Evolutionary conservation across 768 basidiomycete species (phyloP), one percentile per base, ranked within the genome.

Genomic region (Scleroderma citrinum): DNA sequence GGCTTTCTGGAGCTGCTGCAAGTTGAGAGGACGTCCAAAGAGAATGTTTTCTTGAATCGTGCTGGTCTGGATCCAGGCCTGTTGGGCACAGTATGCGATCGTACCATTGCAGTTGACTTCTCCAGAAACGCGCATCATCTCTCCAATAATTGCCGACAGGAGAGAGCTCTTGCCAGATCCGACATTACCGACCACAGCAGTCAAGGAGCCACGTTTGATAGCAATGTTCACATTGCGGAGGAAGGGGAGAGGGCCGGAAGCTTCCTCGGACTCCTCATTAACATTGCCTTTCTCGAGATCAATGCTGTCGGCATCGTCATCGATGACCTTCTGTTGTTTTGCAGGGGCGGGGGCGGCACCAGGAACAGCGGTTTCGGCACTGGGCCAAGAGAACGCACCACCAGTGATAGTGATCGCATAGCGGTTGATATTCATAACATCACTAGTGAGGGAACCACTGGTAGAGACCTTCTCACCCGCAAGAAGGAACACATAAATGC

Each of bases 11-110:
- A 64, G 57, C 21, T 49, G 63, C 23, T 24, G 54, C 35, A 60
- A 42, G 46, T 66, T 50, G 37, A 66, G 48, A 10, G 65, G 58
- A 29, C 57, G 62, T 31, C 64, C 64, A 19, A 66, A 65, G 32
- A 66, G 44, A 39, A 65, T 58, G 42, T 64, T 65, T 30, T 66
- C 64, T 46, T 65, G 64, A 30, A 65, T 64, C 12, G 60, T 62
- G 44, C 57, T 44, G 8, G 59, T 59, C 50, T 65, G 64, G 47
- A 65, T 48, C 64, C 64, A 66, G 16, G 64, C 59, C 46, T 66
- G 62, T 52, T 65, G 64, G 19, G 64, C 65, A 41, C 62, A 66
- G 51, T 65, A 66, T 23, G 62, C 64, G 44, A 66, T 51, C 10
- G 64, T 60, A 10, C 64, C 64, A 10, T 57, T 47, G 21, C 52